Base-by-base conservation (phyloP, 2,329 filamentous ascomycete genomes). In the Sarocladium kiliense region DNA sequence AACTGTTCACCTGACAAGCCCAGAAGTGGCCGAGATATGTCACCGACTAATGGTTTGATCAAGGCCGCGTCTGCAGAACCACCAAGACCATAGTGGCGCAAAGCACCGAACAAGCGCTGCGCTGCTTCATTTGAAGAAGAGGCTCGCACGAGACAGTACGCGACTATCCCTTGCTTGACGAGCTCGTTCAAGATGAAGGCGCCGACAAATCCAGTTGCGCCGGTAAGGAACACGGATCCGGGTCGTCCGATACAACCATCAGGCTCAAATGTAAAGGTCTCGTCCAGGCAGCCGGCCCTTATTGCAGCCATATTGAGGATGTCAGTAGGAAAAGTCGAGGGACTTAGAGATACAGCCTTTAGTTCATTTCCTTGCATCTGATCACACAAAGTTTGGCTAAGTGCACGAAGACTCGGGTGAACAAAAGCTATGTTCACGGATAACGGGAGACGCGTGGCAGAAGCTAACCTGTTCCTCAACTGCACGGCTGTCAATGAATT, bases 401-500 rank as follows among this genome's bases (percentile, higher is more conserved):
- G 45, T n/a, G 53, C 54, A 3, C 30, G 42, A 30, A 59, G 37
- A 37, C 36, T 59, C n/a, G 55, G 54, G 37, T 59, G 54, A 19
- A 37, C n/a, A 30, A 56, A 55, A 10, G 50, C 44, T 23, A 59
- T 37, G 19, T 55, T 53, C 18, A 49, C 57, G 3, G 58, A 53
- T 9, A 58, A 44, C 11, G 23, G 21, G 49, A 60, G 37, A 36
- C 55, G 54, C 3, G 59, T 61, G 23, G 51, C 27, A 18, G 55
- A 37, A 16, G 56, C 49, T 9, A 61, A 42, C 16, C 56, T 54
- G 44, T 58, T 60, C 11, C 60, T 55, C n/a, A 54, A 57, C 32
- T 55, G 55, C 4, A 59, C 57, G 4, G 57, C 58, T 9, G 57
- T 59, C 39, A 61, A 32, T 9, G 60, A 61, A 51, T 61, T 58